phyloP scores from a whole-genome alignment of 129 eudicot genomes.

The Smallanthus sonchifolius region DNA sequence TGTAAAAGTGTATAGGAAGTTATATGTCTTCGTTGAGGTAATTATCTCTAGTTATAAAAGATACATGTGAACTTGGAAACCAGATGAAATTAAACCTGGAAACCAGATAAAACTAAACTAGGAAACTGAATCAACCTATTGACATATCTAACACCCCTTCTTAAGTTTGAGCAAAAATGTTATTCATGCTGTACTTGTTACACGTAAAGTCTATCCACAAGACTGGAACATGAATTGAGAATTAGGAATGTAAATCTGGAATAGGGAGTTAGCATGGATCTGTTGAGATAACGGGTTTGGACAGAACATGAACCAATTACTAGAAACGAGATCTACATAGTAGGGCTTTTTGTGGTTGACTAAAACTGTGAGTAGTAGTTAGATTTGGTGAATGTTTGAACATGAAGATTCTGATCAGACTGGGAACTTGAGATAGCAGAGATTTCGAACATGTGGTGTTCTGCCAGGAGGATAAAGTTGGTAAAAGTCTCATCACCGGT shows the following conservation, averaged over 20 bases:
- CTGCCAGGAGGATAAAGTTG: no score
- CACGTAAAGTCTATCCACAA: not conserved
- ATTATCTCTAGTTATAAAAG: not conserved
- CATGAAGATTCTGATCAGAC: no score
- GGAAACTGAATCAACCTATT: not conserved
- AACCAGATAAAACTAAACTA: not conserved
- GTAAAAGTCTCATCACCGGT: no score
- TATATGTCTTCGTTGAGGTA: not conserved
- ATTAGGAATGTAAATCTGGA: not conserved
- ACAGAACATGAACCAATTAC: not conserved
- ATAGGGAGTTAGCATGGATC: not conserved
- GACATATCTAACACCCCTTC: not conserved
- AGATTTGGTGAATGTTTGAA: no score
- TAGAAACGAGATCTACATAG: not conserved
- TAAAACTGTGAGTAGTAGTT: no score
- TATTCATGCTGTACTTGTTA: not conserved
- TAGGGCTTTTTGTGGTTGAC: not conserved
- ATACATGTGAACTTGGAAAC: not conserved
- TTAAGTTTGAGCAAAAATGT: not conserved
- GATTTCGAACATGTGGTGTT: no score
- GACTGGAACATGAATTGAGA: not conserved
- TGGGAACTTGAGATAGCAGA: no score
- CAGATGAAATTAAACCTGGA: not conserved
- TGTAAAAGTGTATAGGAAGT: not conserved
- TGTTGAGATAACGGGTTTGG: not conserved